phyloP scores from a whole-genome alignment of 2,329 filamentous ascomycete genomes.

The Fusarium cicatricum region DNA sequence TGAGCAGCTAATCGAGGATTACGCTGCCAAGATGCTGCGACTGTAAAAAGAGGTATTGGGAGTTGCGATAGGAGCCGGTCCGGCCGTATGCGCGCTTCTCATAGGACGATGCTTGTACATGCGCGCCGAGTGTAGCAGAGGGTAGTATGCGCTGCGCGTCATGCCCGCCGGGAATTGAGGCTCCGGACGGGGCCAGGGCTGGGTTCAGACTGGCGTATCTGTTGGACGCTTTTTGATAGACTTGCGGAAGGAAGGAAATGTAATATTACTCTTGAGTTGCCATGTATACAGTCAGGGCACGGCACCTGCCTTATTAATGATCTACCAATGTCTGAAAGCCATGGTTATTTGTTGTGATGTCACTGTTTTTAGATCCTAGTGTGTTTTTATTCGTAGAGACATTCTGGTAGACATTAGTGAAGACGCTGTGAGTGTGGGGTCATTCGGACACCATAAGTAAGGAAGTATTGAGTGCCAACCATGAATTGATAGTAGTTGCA shows the following conservation, averaged over 20 bases:
- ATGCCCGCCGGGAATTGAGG: conserved; percentile 23
- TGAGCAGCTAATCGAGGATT: conserved; percentile 85
- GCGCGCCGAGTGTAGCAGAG: conserved; percentile 21
- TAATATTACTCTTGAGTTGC: conserved; percentile 54
- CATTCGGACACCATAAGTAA: no score
- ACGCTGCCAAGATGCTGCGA: conserved; percentile 87
- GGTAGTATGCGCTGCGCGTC: conserved; percentile 25
- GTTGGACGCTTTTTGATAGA: conserved; percentile 47
- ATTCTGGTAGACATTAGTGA: neutral
- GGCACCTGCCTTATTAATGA: conserved; percentile 45
- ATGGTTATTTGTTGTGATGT: neutral
- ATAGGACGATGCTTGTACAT: conserved; percentile 13
- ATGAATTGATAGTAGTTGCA: no score
- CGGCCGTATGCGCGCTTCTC: conserved; percentile 18
- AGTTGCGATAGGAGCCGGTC: conserved; percentile 22
- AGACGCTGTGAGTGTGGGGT: neutral
- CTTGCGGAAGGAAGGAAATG: conserved; percentile 47
- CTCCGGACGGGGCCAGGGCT: conserved; percentile 23
- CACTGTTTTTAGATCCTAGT: neutral
- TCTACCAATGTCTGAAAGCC: conserved; percentile 37
- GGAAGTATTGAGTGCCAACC: no score
- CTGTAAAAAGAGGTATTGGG: conserved; percentile 60
- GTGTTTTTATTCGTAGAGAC: no score
- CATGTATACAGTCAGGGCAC: conserved; percentile 48
- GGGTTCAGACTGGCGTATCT: conserved; percentile 38